A percentile compares a stretch with the other conserved stretches of the same genome.
These are phyloP conservation scores for Auxenochlorella protothecoides DNA, from an alignment of 139 green algal species.

Conservation along the genomic window DNA sequence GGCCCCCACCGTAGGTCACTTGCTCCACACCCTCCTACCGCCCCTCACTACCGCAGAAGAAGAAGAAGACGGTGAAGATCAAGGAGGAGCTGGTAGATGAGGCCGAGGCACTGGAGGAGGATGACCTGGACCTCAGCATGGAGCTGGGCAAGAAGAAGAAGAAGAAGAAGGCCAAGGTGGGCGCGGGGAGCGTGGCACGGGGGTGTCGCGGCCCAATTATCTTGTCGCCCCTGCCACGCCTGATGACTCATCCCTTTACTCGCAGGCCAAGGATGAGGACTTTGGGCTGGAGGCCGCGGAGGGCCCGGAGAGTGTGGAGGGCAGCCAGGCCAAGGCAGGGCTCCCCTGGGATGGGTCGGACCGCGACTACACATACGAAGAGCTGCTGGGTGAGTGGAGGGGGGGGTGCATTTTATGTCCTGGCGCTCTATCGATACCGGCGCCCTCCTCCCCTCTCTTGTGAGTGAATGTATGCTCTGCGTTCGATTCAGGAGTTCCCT, in stretches of 20 bases:
- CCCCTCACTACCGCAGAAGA: slow-evolving; percentile 17
- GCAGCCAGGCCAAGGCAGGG: slow-evolving; percentile 13
- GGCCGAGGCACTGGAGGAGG: slow-evolving; percentile 5
- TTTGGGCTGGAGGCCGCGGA: slow-evolving; percentile 15
- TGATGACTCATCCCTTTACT: no score
- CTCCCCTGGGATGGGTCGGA: slow-evolving; percentile 84
- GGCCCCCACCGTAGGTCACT: not conserved
- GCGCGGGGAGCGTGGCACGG: not conserved
- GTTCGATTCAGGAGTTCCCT: not conserved
- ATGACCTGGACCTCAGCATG: slow-evolving; percentile 27
- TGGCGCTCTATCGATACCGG: no score
- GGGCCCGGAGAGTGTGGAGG: slow-evolving; percentile 15
- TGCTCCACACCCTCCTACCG: not conserved
- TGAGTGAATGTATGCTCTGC: no score
- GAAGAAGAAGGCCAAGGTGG: slow-evolving; percentile 24
- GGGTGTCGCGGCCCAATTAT: no score
- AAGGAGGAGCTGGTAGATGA: not conserved
- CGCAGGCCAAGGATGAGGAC: not conserved
- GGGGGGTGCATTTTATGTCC: not conserved
- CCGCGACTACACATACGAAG: slow-evolving; percentile 94
- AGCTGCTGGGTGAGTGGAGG: slow-evolving; percentile 64
- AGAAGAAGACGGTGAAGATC: slow-evolving; percentile 34
- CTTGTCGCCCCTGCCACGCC: no score
- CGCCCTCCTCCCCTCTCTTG: no score
- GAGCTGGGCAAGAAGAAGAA: slow-evolving; percentile 30